These are phyloP conservation scores for Acephala macrosclerotiorum DNA, from an alignment of 2,329 filamentous ascomycete species.

Conservation along the genomic window DNA sequence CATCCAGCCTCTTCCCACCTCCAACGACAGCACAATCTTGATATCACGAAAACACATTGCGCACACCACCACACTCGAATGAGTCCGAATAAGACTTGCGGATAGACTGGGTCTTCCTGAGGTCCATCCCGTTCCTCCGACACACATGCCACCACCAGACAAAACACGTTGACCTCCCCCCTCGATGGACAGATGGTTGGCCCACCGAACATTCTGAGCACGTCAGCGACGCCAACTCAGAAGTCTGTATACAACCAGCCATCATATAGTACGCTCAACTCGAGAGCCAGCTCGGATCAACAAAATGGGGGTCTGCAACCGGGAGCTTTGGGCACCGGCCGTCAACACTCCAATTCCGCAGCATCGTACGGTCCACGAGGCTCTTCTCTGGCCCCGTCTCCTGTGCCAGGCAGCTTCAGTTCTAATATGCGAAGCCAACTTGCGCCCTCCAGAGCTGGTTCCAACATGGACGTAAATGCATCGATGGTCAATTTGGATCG, in stretches of 20 bases:
- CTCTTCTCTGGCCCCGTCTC: constrained; percentile 73
- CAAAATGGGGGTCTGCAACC: constrained; percentile 58
- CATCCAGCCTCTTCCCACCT: background rate
- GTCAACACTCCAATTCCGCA: constrained; percentile 59
- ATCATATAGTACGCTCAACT: constrained; percentile 47
- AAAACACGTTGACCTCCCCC: constrained; percentile 37
- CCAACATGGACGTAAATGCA: constrained; percentile 63
- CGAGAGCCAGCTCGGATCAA: constrained; percentile 62
- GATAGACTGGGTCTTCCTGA: constrained; percentile 32
- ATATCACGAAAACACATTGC: background rate
- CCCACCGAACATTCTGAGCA: constrained; percentile 57
- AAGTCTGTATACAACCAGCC: constrained; percentile 57
- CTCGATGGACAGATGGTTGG: constrained; percentile 47
- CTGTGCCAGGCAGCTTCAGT: constrained; percentile 85
- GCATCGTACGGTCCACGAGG: constrained; percentile 72
- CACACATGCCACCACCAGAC: constrained; percentile 42
- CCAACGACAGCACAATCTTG: background rate
- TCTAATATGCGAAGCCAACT: constrained; percentile 81
- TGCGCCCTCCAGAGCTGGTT: constrained; percentile 66
- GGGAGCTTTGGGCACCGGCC: constrained; percentile 51
- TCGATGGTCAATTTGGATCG: constrained; percentile 58
- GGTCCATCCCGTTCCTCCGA: constrained; percentile 28
- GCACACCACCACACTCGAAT: constrained; percentile 19
- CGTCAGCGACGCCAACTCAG: constrained; percentile 61
- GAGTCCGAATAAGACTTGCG: constrained; percentile 10